Conservation (phyloP, 768 basidiomycete genomes). For the Lactarius indigo region DNA sequence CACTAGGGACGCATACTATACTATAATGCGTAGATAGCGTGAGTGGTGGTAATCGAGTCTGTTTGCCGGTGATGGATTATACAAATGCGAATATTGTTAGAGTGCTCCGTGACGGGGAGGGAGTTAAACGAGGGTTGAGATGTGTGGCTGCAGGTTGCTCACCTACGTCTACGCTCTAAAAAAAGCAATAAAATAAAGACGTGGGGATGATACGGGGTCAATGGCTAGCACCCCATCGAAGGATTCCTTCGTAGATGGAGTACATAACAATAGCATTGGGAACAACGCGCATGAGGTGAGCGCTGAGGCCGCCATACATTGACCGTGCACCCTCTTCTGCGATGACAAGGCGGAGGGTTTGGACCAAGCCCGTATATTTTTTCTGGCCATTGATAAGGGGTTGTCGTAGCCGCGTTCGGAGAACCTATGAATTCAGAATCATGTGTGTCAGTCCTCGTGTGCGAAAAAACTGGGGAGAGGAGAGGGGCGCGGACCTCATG, state of each 20-base stretch:
- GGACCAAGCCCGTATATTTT: conserved; percentile 83
- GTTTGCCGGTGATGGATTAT: conserved; percentile 1
- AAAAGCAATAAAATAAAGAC: conserved; percentile 3
- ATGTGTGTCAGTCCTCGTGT: background rate
- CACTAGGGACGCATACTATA: conserved; percentile 1
- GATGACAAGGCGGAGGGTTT: conserved; percentile 81
- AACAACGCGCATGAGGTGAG: conserved; percentile 94
- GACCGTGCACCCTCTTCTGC: conserved; percentile 86
- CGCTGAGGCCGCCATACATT: conserved; percentile 88
- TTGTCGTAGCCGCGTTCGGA: conserved; percentile 90
- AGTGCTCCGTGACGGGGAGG: background rate
- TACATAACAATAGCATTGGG: conserved; percentile 98
- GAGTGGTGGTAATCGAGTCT: conserved; percentile 10
- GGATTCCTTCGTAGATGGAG: conserved; percentile 84
- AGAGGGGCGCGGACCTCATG: conserved; percentile 71
- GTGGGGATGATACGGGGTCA: background rate
- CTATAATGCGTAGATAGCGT: conserved; percentile 3
- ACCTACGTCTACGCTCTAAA: conserved; percentile 10
- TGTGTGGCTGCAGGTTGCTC: background rate
- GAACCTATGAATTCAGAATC: conserved; percentile 49
- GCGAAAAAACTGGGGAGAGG: background rate
- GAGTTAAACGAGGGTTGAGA: background rate
- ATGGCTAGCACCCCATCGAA: conserved; percentile 50
- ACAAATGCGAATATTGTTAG: background rate
- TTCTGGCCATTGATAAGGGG: conserved; percentile 71